Percentiles rank a stretch among this genome's conserved stretches.
Evolutionary conservation across 768 basidiomycete genomes (phyloP).

Genomic region (Macrolepiota dolichaula): DNA sequence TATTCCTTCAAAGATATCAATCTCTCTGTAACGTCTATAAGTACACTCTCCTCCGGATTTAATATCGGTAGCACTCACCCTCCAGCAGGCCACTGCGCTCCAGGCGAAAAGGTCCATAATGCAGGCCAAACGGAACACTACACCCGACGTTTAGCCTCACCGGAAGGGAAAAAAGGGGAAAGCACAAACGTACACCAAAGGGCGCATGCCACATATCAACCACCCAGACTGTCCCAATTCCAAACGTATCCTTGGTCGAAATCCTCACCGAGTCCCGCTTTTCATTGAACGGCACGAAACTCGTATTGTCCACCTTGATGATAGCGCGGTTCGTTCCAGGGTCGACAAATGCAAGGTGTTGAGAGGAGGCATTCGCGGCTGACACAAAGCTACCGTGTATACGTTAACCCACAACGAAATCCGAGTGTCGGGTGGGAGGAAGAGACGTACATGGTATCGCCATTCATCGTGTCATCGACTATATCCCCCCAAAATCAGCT

Average conservation of each 20-base stretch:
- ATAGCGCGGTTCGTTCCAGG: slow-evolving; percentile 60
- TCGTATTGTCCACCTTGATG: slow-evolving; percentile 69
- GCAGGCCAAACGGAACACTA: slow-evolving; percentile 76
- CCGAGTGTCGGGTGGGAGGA: neutral
- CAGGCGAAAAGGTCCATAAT: slow-evolving; percentile 52
- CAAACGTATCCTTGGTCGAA: slow-evolving; percentile 46
- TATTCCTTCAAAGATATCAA: slow-evolving; percentile 82
- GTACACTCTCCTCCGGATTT: too few relatives aligned
- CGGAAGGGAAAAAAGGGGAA: neutral
- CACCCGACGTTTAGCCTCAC: neutral
- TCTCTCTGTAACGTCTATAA: slow-evolving; percentile 37
- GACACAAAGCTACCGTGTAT: neutral
- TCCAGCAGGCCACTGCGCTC: slow-evolving; percentile 52
- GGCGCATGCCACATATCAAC: slow-evolving; percentile 63
- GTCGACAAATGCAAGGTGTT: slow-evolving; percentile 45
- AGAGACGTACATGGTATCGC: neutral
- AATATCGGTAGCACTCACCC: slow-evolving; percentile 31
- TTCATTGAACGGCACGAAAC: slow-evolving; percentile 44
- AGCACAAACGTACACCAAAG: slow-evolving; percentile 18
- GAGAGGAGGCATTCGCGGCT: neutral
- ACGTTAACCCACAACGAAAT: neutral
- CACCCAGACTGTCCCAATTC: slow-evolving; percentile 56
- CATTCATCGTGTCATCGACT: slow-evolving; percentile 6
- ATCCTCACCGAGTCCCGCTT: slow-evolving; percentile 69
- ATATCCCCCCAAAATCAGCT: neutral